Evolutionary conservation across 139 green algal species (phyloP).

Genomic region (Asterochloris sp.): DNA sequence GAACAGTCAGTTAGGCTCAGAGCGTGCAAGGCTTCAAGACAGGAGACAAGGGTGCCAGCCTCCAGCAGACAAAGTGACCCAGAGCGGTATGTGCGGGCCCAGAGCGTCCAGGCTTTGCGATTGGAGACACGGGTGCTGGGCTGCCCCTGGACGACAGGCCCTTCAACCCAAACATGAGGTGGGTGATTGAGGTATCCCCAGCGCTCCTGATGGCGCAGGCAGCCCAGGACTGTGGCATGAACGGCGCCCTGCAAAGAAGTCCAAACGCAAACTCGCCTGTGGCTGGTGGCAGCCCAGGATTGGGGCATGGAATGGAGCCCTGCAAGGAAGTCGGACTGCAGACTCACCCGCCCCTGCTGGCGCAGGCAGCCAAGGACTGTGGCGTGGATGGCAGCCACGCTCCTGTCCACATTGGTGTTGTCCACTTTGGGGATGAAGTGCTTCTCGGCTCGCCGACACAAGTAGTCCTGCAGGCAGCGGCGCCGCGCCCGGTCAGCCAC

Average conservation of each 20-base stretch:
- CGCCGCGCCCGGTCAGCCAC: no score
- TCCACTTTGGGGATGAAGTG: constrained; percentile 81
- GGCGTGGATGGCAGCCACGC: constrained; percentile 84
- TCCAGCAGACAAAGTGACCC: no score
- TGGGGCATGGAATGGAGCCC: neutral
- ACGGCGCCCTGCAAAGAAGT: constrained; percentile 68
- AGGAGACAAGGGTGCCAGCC: no score
- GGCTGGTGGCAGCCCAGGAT: neutral
- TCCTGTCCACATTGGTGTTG: constrained; percentile 92
- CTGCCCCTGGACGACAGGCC: no score
- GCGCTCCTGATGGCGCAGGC: constrained; percentile 32
- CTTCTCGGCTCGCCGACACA: constrained; percentile 70
- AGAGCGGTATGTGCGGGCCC: no score
- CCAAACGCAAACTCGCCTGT: neutral
- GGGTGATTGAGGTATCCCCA: no score
- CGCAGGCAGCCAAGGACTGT: constrained; percentile 72
- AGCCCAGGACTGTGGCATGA: constrained; percentile 78
- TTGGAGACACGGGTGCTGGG: no score
- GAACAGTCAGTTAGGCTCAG: no score
- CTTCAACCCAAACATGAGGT: no score
- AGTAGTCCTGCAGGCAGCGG: constrained; percentile 51
- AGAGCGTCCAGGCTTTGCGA: no score
- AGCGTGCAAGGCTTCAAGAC: no score
- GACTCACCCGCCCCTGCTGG: constrained; percentile 14
- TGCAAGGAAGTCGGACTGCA: neutral